A percentile compares a stretch with the other conserved stretches of the same genome.
phyloP scores from a whole-genome alignment of 306 rosid genomes.

The Ziziphus jujuba region DNA sequence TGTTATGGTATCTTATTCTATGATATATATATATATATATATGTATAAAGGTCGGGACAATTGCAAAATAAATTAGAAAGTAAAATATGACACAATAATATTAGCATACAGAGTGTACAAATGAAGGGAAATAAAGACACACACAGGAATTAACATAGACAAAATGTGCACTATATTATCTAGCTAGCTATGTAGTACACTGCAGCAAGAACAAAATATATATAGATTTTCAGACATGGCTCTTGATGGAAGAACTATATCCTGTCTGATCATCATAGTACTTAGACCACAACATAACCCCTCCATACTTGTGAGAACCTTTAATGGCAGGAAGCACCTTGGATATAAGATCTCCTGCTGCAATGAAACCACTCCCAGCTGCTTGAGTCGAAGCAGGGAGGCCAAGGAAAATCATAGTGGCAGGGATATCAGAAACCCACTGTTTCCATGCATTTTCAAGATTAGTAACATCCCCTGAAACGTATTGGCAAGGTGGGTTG shows the following conservation, averaged over 20 bases:
- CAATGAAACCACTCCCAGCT: slow-evolving; percentile 60
- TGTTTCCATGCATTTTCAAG: slow-evolving; percentile 52
- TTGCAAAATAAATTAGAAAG: too few species aligned
- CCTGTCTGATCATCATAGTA: slow-evolving; percentile 54
- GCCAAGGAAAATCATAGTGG: slow-evolving; percentile 46
- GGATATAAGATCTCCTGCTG: slow-evolving; percentile 32
- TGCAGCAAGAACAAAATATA: too few species aligned
- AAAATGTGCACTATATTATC: background rate
- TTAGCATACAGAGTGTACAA: too few species aligned
- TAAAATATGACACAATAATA: too few species aligned
- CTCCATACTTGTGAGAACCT: slow-evolving; percentile 54
- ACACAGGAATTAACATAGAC: background rate
- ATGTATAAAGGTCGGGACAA: too few species aligned
- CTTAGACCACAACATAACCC: slow-evolving; percentile 77
- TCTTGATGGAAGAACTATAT: slow-evolving; percentile 58
- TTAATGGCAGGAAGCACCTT: slow-evolving; percentile 54
- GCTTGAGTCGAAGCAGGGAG: slow-evolving; percentile 54
- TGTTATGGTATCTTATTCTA: too few species aligned
- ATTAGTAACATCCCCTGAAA: slow-evolving; percentile 31
- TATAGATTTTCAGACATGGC: slow-evolving; percentile 26
- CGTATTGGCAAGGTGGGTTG: slow-evolving; percentile 53
- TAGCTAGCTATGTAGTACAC: too few species aligned
- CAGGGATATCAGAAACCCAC: slow-evolving; percentile 50
- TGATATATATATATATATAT: too few species aligned
- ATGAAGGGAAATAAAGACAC: background rate